phyloP scores from a whole-genome alignment of 257 asterid genomes.

The Ajuga chamaepitys region DNA sequence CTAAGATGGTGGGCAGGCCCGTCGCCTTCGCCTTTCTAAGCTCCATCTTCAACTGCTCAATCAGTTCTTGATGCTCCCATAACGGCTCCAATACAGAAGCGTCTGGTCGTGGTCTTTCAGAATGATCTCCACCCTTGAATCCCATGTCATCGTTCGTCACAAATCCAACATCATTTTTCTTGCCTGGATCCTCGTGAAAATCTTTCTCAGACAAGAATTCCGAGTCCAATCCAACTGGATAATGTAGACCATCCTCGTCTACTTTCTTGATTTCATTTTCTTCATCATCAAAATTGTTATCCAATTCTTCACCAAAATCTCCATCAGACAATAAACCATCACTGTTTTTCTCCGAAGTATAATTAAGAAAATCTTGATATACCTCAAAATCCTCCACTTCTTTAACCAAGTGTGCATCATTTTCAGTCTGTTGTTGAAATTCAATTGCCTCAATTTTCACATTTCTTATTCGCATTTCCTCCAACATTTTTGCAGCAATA shows the following conservation, averaged over 20 bases:
- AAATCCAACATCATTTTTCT: constrained; percentile 11
- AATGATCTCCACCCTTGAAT: neutral
- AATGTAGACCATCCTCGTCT: neutral
- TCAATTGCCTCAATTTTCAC: constrained; percentile 4
- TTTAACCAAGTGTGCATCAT: too few species aligned
- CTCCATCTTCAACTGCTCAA: constrained; percentile 86
- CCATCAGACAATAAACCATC: constrained; percentile 41
- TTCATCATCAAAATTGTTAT: constrained; percentile 2
- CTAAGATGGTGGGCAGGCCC: constrained; percentile 80
- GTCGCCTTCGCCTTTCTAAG: constrained; percentile 63
- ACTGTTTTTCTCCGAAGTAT: constrained; percentile 17
- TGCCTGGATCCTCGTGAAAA: constrained; percentile 20
- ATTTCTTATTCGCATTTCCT: neutral
- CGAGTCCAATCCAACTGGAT: neutral
- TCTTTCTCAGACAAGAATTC: constrained; percentile 35
- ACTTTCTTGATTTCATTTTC: neutral
- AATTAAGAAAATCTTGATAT: constrained; percentile 15
- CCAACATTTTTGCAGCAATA: neutral
- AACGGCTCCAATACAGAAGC: constrained; percentile 71
- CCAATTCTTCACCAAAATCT: constrained; percentile 33
- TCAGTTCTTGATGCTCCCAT: constrained; percentile 95
- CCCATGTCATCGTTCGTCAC: neutral
- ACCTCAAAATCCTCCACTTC: neutral
- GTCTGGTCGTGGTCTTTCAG: constrained; percentile 28
- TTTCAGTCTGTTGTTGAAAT: neutral